phyloP scores from a whole-genome alignment of 2,329 filamentous ascomycete species.

The Pseudocercospora crystallina region DNA sequence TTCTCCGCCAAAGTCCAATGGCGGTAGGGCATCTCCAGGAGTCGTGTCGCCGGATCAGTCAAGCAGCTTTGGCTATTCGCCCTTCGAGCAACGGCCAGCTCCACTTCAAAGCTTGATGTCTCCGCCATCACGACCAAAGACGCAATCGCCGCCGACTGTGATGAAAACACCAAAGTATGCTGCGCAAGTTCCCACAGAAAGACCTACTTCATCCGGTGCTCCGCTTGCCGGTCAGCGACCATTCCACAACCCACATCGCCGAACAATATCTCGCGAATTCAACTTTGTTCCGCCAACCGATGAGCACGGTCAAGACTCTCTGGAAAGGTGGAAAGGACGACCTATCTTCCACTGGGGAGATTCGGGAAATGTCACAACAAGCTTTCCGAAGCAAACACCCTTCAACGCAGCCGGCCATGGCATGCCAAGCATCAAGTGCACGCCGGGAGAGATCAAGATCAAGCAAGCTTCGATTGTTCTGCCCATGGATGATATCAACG shows the following conservation, averaged over 20 bases:
- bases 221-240: constrained; percentile 8
- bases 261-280: constrained; percentile 50
- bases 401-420: constrained; percentile 75
- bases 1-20: constrained; percentile 41
- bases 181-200: constrained; percentile 26
- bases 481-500: constrained; percentile 68
- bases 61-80: constrained; percentile 20
- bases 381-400: constrained; percentile 85
- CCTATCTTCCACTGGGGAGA: constrained; percentile 88
- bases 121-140: constrained; percentile 40
- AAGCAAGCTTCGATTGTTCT: constrained; percentile 71
- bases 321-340: constrained; percentile 87
- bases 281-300: constrained; percentile 58
- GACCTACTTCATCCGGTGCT: constrained; percentile 27
- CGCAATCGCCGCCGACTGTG: constrained; percentile 59
- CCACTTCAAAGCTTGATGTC: constrained; percentile 35
- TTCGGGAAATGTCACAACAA: constrained; percentile 77
- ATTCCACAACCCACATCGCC: constrained; percentile 35
- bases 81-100: constrained; percentile 41
- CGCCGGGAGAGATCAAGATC: constrained; percentile 78
- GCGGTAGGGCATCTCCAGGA: constrained; percentile 15
- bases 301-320: constrained; percentile 64
- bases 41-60: constrained; percentile 25
- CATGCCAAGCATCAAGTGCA: constrained; percentile 75
- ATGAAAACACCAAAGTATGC: constrained; percentile 50